These are phyloP conservation scores for Podila epicladia DNA, from an alignment of 192 early-diverging fungal species.

Conservation along the genomic window DNA sequence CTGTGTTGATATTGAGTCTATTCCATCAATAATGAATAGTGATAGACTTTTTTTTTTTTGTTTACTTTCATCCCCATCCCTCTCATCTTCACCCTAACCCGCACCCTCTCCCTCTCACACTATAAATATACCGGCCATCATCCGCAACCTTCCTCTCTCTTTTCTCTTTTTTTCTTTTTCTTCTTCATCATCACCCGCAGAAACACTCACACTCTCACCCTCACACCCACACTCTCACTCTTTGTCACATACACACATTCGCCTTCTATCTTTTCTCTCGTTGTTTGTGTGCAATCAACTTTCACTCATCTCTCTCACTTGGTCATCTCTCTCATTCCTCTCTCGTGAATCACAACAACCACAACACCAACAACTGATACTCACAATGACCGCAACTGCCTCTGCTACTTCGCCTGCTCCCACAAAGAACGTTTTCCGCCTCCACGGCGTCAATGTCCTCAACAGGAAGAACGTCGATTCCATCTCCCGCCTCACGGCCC, in stretches of 20 bases:
- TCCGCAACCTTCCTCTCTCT: background rate
- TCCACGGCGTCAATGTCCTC: slow-evolving; percentile 49
- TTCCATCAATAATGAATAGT: background rate
- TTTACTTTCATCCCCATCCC: background rate
- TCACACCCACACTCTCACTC: background rate
- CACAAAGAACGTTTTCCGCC: slow-evolving; percentile 48
- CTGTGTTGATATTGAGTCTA: background rate
- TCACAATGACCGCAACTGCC: slow-evolving; percentile 28
- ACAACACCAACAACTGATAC: background rate
- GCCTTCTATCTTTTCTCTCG: slow-evolving; percentile 2
- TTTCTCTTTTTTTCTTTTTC: background rate
- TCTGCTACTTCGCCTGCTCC: slow-evolving; percentile 16
- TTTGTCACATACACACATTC: background rate
- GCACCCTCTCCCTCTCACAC: background rate
- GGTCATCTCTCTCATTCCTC: too few species aligned
- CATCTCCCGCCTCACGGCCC: slow-evolving; percentile 46
- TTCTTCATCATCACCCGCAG: background rate
- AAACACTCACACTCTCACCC: background rate
- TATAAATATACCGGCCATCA: slow-evolving; percentile 9
- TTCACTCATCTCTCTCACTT: background rate
- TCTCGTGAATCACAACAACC: background rate
- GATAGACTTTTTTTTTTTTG: background rate
- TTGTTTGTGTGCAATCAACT: background rate
- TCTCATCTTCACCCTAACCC: background rate
- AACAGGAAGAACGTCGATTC: slow-evolving; percentile 49